Base-by-base conservation (phyloP, 495 filamentous ascomycete species). In the Bacidia rubella region DNA sequence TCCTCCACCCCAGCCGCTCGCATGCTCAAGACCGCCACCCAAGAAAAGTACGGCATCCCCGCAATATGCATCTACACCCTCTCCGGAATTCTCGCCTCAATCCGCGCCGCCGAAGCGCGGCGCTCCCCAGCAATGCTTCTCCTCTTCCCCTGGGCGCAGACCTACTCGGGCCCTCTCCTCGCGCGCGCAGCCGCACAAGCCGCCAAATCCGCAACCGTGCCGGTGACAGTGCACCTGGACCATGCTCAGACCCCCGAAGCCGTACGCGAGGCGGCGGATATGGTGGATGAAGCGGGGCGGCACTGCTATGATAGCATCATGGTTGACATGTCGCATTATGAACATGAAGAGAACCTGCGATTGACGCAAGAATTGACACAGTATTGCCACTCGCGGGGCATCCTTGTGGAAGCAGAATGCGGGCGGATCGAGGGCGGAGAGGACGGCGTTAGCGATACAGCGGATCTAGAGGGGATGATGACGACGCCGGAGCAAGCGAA, bases 401-500 rank as follows among this genome's bases (percentile, higher is more conserved):
- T 90, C 53, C 81, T 81, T 7, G 80, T 81, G 5, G 86, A 90
- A 61, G 86, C 86, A 1, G 86, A 90, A 63, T 87, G 85, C 0
- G 86, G 86, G 0, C 70, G 86, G 4, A 90, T 93, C 55, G 83
- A 87, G 62, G 87, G 86, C 40, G 85, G 86, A 3, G 86, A 93
- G 67, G 87, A 93, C 58, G 87, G 86, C 0, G 78, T 93, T 21
- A 74, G 77, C 2, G 84, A 89, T 62, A 88, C 85, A 29, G 80
- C 67, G 1, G 85, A 87, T 57, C 63, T 90, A 21, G 83, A 85
- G 62, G 85, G 76, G 0, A 52, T 89, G 47, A 60, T 90, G 59
- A 93, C 86, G n/a, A 88, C 80, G 0, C 78, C 83, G 0, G 83
- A 86, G 63, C 78, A 90, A 65, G 84, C 82, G 38, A 67, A 77